phyloP scores from a whole-genome alignment of 352 stramenopile species.

The Albugo candida region DNA sequence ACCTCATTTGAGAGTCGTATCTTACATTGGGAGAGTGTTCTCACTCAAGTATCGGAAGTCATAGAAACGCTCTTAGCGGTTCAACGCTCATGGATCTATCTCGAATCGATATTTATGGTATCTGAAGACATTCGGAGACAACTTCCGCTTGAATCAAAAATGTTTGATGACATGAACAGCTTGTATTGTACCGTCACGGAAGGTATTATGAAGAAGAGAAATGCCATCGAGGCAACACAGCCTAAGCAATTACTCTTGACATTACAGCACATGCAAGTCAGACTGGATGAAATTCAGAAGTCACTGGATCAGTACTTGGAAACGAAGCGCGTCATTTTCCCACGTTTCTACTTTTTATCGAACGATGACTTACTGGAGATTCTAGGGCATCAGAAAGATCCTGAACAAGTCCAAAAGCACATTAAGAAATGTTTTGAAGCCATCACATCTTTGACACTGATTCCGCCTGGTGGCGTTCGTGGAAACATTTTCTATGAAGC shows the following conservation, averaged over 20 bases:
- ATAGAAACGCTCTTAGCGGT: slow-evolving; percentile 78
- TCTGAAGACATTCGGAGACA: slow-evolving; percentile 90
- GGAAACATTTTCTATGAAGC: slow-evolving; percentile 79
- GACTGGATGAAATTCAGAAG: slow-evolving; percentile 76
- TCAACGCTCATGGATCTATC: slow-evolving; percentile 89
- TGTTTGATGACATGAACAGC: slow-evolving; percentile 79
- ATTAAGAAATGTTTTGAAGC: slow-evolving; percentile 87
- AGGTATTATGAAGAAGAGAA: slow-evolving; percentile 55
- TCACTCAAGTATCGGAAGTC: slow-evolving; percentile 79
- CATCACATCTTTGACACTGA: slow-evolving; percentile 61
- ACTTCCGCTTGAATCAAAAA: slow-evolving; percentile 60
- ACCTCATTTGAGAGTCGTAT: slow-evolving; percentile 77
- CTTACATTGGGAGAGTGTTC: slow-evolving; percentile 70
- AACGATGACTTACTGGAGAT: slow-evolving; percentile 79
- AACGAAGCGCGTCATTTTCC: slow-evolving; percentile 76
- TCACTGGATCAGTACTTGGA: slow-evolving; percentile 76
- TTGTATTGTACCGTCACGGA: slow-evolving; percentile 58
- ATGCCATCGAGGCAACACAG: slow-evolving; percentile 46
- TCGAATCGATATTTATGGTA: slow-evolving; percentile 91
- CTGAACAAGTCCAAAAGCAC: slow-evolving; percentile 78
- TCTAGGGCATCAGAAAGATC: slow-evolving; percentile 71
- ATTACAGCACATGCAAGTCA: slow-evolving; percentile 66
- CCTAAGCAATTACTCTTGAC: slow-evolving; percentile 32
- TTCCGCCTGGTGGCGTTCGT: slow-evolving; percentile 27
- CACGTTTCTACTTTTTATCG: slow-evolving; percentile 78